Percentiles rank a stretch among this genome's conserved stretches.
These are phyloP conservation scores for Pseudogymnoascus sp. DNA, from an alignment of 2,329 filamentous ascomycete genomes.

Conservation along the genomic window DNA sequence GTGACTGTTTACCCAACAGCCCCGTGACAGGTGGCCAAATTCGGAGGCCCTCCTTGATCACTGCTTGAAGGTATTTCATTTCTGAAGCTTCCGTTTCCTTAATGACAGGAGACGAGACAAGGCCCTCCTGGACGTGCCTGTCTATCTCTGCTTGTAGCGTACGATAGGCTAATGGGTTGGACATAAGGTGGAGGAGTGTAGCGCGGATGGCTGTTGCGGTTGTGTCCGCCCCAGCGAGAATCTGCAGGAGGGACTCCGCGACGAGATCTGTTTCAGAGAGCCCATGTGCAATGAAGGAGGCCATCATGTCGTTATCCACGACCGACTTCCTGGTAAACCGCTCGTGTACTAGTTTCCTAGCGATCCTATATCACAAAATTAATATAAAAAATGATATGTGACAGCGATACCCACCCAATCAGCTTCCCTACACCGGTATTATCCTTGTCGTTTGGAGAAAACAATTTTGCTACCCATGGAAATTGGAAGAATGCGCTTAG, in stretches of 20 bases:
- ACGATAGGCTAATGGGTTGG: constrained; percentile 37
- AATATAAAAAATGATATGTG: constrained; percentile 18
- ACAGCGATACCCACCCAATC: constrained; percentile 35
- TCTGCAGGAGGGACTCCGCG: constrained; percentile 19
- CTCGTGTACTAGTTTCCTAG: constrained; percentile 37
- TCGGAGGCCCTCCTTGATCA: constrained; percentile 40
- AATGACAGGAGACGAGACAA: constrained; percentile 23
- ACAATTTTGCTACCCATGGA: constrained; percentile 28
- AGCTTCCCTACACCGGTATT: constrained; percentile 32
- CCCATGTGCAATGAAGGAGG: constrained; percentile 39
- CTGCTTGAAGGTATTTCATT: constrained; percentile 24
- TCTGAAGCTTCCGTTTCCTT: constrained; percentile 9
- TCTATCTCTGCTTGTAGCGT: constrained; percentile 40
- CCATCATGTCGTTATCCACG: constrained; percentile 43
- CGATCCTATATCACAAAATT: constrained; percentile 31
- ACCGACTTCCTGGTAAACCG: constrained; percentile 36
- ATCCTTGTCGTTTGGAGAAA: constrained; percentile 35
- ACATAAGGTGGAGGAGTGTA: constrained; percentile 43
- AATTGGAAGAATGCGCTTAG: constrained; percentile 33
- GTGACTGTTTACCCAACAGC: constrained; percentile 16
- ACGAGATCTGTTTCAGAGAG: constrained; percentile 14
- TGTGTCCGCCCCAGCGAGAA: constrained; percentile 48
- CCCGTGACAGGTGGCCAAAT: constrained; percentile 28
- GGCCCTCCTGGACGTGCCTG: constrained; percentile 29
- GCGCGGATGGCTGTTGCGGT: constrained; percentile 46